Conservation (phyloP, 306 rosid genomes). For the Vigna trinervia region DNA sequence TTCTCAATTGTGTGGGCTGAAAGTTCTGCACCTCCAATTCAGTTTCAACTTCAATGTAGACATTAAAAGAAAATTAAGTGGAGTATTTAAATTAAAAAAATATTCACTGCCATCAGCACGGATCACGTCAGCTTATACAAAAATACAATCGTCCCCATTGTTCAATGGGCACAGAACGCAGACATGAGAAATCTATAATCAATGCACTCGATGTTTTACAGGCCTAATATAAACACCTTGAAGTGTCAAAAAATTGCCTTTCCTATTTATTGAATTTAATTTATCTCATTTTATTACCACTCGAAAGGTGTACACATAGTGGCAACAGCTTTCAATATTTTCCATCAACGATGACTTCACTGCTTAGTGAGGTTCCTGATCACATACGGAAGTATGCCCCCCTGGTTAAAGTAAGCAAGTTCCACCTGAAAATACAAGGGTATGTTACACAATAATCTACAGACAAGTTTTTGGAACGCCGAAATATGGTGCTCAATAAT, state of each 20-base stretch:
- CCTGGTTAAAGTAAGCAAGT: conserved; percentile 81
- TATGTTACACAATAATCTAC: neutral
- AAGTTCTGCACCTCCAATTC: neutral
- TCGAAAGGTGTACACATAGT: conserved; percentile 38
- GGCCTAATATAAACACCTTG: conserved; percentile 47
- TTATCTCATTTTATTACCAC: conserved; percentile 55
- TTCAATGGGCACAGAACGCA: conserved; percentile 34
- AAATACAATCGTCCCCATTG: conserved; percentile 40
- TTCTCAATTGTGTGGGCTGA: too few relatives aligned
- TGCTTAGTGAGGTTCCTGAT: conserved; percentile 78
- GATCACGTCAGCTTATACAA: conserved; percentile 38
- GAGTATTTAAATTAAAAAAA: neutral
- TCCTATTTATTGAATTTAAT: conserved; percentile 49
- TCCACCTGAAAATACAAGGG: conserved; percentile 73
- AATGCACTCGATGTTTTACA: conserved; percentile 45
- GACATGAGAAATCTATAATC: conserved; percentile 38
- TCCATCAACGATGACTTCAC: conserved; percentile 48
- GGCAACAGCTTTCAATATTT: conserved; percentile 33
- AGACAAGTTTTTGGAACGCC: neutral
- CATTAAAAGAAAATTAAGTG: neutral
- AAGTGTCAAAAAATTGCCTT: conserved; percentile 45
- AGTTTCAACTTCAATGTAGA: neutral
- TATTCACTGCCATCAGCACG: conserved; percentile 28
- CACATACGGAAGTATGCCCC: conserved; percentile 95
- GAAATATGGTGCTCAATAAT: conserved; percentile 5